Conservation (phyloP, 2,329 filamentous ascomycete genomes). For the Monilinia fructicola region DNA sequence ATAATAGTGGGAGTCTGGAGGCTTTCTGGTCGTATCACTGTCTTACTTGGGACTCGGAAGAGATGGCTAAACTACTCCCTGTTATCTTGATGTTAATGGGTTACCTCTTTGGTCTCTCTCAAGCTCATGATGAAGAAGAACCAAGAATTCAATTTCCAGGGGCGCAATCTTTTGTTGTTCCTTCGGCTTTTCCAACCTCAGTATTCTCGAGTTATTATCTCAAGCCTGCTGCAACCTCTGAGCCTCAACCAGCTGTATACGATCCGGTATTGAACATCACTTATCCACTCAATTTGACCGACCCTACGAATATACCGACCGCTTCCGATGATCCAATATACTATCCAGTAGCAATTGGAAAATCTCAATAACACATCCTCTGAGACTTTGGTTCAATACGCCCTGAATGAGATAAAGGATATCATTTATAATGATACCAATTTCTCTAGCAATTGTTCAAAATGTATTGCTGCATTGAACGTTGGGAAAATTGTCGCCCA, state of each 20-base stretch:
- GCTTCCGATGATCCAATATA: conserved; percentile 51
- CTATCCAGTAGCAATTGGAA: conserved; percentile 49
- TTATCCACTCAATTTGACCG: conserved; percentile 54
- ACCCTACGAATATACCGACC: conserved; percentile 52
- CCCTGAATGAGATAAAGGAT: conserved; percentile 46
- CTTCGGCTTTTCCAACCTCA: conserved; percentile 51
- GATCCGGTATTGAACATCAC: conserved; percentile 56
- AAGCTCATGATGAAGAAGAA: neutral
- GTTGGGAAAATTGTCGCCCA: conserved; percentile 52
- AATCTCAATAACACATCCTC: conserved; percentile 46
- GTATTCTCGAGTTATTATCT: conserved; percentile 52
- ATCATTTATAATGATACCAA: conserved; percentile 45
- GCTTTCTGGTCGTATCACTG: neutral
- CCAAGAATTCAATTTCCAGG: conserved; percentile 38
- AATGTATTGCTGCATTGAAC: conserved; percentile 52
- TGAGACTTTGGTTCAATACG: conserved; percentile 46
- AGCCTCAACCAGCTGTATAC: conserved; percentile 54
- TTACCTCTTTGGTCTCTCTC: neutral
- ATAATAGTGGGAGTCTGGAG: neutral
- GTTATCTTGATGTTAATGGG: neutral
- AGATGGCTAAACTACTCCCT: conserved; percentile 9
- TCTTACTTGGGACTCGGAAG: neutral
- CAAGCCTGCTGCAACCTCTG: conserved; percentile 46
- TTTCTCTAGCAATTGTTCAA: conserved; percentile 49
- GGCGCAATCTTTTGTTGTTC: conserved; percentile 44